A percentile compares a stretch with the other conserved stretches of the same genome.
These are phyloP conservation scores for Elsinoe batatas DNA, from an alignment of 2,329 filamentous ascomycete genomes.

Conservation along the genomic window DNA sequence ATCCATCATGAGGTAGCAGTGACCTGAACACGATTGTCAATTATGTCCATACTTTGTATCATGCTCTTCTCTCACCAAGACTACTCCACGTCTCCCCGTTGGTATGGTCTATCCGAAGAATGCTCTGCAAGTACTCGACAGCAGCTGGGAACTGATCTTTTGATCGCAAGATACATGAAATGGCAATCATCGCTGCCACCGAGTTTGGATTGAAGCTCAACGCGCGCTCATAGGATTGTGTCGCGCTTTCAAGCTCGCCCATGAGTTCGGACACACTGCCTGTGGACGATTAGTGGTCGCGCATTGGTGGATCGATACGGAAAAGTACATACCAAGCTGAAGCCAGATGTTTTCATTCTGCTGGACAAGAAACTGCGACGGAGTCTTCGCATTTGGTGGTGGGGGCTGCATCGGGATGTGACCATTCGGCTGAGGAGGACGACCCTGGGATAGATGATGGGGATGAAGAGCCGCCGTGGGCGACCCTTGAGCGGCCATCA, in stretches of 20 bases:
- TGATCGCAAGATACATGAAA: slow-evolving; percentile 80
- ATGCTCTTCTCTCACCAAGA: slow-evolving; percentile 53
- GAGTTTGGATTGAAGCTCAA: slow-evolving; percentile 81
- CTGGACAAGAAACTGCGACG: slow-evolving; percentile 63
- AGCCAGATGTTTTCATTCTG: slow-evolving; percentile 88
- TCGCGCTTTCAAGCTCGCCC: slow-evolving; percentile 79
- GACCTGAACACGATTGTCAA: slow-evolving; percentile 48
- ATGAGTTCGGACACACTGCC: slow-evolving; percentile 80
- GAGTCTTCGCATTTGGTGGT: slow-evolving; percentile 48
- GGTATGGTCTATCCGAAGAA: slow-evolving; percentile 75
- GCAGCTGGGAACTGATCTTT: slow-evolving; percentile 91
- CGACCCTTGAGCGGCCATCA: slow-evolving; percentile 52
- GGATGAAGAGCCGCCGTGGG: slow-evolving; percentile 63
- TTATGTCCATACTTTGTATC: neutral
- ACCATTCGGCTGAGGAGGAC: slow-evolving; percentile 47
- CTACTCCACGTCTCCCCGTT: slow-evolving; percentile 97
- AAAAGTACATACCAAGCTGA: slow-evolving; percentile 65
- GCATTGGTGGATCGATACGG: neutral
- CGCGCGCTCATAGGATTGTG: slow-evolving; percentile 82
- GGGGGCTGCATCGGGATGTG: slow-evolving; percentile 31
- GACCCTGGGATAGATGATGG: slow-evolving; percentile 57
- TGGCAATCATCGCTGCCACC: slow-evolving; percentile 83
- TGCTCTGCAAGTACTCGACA: slow-evolving; percentile 83
- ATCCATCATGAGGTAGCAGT: slow-evolving; percentile 98
- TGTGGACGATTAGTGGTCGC: slow-evolving; percentile 30